These are phyloP conservation scores for Peniophora sp. DNA, from an alignment of 1,284 basidiomycete species.

Conservation along the genomic window DNA sequence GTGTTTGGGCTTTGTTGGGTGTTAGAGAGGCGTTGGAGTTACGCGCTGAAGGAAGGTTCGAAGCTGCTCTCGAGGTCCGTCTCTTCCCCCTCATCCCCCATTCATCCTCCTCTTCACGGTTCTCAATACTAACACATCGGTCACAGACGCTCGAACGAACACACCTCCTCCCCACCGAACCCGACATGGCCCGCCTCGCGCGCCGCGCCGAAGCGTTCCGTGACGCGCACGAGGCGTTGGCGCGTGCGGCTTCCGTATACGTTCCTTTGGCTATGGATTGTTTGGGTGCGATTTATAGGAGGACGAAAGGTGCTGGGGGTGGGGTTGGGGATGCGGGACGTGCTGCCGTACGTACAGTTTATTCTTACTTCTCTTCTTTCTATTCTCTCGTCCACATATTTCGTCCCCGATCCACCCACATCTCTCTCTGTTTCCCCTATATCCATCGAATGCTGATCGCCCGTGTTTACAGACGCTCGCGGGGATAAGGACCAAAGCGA, in stretches of 20 bases:
- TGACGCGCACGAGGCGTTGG: constrained; percentile 78
- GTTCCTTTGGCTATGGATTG: constrained; percentile 93
- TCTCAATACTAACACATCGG: neutral
- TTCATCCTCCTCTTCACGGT: neutral
- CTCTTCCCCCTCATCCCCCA: neutral
- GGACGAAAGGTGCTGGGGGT: constrained; percentile 65
- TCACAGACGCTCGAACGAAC: constrained; percentile 79
- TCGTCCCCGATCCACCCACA: too few species aligned
- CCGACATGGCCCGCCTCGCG: constrained; percentile 82
- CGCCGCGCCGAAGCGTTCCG: constrained; percentile 88
- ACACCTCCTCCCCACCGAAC: constrained; percentile 84
- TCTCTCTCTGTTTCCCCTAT: neutral
- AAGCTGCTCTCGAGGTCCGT: constrained; percentile 76
- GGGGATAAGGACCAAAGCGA: constrained; percentile 61
- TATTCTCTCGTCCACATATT: too few species aligned
- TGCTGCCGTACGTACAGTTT: constrained; percentile 18
- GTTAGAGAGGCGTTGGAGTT: constrained; percentile 80
- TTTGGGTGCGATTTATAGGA: constrained; percentile 73
- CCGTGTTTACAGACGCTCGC: constrained; percentile 42
- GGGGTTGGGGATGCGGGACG: constrained; percentile 70
- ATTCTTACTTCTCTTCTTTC: neutral
- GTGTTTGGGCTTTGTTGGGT: constrained; percentile 70
- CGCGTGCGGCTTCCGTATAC: constrained; percentile 85
- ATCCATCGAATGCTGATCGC: constrained; percentile 9
- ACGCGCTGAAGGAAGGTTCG: constrained; percentile 66